Evolutionary conservation across 495 filamentous ascomycete species (phyloP), one percentile per base, ranked within the genome.

Genomic region (Chlorociboria aeruginascens): DNA sequence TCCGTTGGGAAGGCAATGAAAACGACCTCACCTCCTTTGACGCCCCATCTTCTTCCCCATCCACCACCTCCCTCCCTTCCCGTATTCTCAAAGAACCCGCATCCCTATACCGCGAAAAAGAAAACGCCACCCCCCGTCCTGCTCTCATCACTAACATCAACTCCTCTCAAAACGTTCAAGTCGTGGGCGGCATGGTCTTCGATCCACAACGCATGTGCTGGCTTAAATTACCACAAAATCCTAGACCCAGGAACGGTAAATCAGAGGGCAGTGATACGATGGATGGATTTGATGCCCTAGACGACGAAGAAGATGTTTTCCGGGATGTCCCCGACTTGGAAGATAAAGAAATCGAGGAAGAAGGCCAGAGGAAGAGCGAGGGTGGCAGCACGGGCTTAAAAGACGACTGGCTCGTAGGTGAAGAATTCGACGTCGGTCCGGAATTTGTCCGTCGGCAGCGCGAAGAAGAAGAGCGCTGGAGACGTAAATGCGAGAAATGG

Each of bases 381-480:
- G 60, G 43, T 50, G 68, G 35, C 45, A 58, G 40, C 46, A 57
- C 37, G 59, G 69, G 44, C 56, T 66, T 82, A 47, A 73, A 77
- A 45, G 83, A 89, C 49, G 83, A 89, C 56, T 86, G 83, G 75
- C 74, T 87, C 29, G 85, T 93, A 25, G 88, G 86, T 10, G 92
- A 98, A 63, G 92, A 97, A 62, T 98, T 97, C 60, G 92, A 98
- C 62, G 85, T 98, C 40, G 92, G 92, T 1, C 93, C 93, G 6
- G 86, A 89, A 64, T 98, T 96, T 60, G 82, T 97, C 41, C 75
- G 79, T 52, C 74, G 87, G 34, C 90, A 96, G 63, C 67, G 84
- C 46, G 88, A 88, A 50, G 92, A 97, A 64, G 92, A 98, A 66
- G 82, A 84, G 43, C 74, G 84, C 54, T 98, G 92, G 93, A 73